Evolutionary conservation across 2,329 filamentous ascomycete genomes (phyloP).

Genomic region (Aspergillus pseudotamarii): DNA sequence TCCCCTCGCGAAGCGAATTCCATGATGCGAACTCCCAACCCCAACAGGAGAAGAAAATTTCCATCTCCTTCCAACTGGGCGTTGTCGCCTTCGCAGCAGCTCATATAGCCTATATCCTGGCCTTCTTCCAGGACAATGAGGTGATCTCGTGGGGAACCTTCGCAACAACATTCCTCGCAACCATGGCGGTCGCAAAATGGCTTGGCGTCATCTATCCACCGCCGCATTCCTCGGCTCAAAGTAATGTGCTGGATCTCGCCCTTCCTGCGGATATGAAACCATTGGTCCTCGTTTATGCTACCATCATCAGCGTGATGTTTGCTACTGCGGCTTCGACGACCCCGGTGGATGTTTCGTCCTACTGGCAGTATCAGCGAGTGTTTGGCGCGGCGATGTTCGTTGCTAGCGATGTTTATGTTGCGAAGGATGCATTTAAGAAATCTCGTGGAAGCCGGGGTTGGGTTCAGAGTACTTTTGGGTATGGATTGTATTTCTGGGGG

Average conservation of each 20-base stretch:
- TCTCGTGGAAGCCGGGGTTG: constrained; percentile 16
- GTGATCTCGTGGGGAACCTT: constrained; percentile 18
- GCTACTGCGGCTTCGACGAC: constrained; percentile 27
- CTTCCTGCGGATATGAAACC: constrained; percentile 29
- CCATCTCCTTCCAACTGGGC: constrained; percentile 31
- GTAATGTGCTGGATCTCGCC: constrained; percentile 27
- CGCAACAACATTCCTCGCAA: constrained; percentile 19
- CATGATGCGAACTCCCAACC: constrained; percentile 2
- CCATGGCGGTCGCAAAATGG: constrained; percentile 25
- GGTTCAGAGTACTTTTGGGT: constrained; percentile 21
- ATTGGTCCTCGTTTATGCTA: constrained; percentile 27
- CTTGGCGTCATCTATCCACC: constrained; percentile 31
- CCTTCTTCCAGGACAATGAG: constrained; percentile 25
- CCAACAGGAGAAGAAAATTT: constrained; percentile 15
- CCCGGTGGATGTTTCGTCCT: constrained; percentile 3
- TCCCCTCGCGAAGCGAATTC: constrained; percentile 29
- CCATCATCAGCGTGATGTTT: constrained; percentile 32
- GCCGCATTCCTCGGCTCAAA: constrained; percentile 8
- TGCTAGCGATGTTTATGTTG: constrained; percentile 34
- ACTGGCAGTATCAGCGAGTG: constrained; percentile 23
- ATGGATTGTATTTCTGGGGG: constrained; percentile 33
- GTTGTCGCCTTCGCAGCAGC: constrained; percentile 32
- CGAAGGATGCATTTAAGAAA: constrained; percentile 32
- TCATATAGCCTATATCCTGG: constrained; percentile 32
- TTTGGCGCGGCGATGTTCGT: constrained; percentile 36